Percentiles rank a stretch among this genome's conserved stretches.
Evolutionary conservation across 257 asterid genomes (phyloP).

Genomic region (Solanum acaule): DNA sequence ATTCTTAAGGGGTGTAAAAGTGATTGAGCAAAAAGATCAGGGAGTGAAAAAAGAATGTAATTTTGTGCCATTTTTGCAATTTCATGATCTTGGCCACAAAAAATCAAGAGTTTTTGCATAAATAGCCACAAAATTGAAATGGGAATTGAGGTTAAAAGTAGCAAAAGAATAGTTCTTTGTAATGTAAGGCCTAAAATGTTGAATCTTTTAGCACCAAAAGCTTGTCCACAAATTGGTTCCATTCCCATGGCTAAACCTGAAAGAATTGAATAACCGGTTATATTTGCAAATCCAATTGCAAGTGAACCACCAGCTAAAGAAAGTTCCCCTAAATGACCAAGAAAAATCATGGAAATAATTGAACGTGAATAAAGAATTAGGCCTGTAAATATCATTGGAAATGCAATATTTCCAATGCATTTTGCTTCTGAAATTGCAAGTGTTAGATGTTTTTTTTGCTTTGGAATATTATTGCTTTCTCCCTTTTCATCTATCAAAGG

Average conservation of each 20-base stretch:
- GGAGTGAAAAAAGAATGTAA: slow-evolving; percentile 20
- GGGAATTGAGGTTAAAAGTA: slow-evolving; percentile 18
- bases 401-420: slow-evolving; percentile 22
- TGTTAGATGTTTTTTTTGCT: background rate
- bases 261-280: slow-evolving; percentile 32
- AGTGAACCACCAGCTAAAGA: slow-evolving; percentile 31
- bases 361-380: slow-evolving; percentile 28
- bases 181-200: slow-evolving; percentile 21
- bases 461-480: background rate
- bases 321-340: slow-evolving; percentile 31
- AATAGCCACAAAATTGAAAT: slow-evolving; percentile 21
- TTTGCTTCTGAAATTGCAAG: slow-evolving; percentile 13
- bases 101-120: slow-evolving; percentile 18
- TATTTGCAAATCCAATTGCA: slow-evolving; percentile 30
- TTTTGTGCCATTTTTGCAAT: slow-evolving; percentile 21
- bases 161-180: slow-evolving; percentile 22
- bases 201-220: slow-evolving; percentile 23
- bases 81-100: slow-evolving; percentile 24
- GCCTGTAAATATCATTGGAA: slow-evolving; percentile 32
- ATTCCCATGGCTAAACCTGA: slow-evolving; percentile 34
- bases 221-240: slow-evolving; percentile 42
- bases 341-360: slow-evolving; percentile 30
- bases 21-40: slow-evolving; percentile 21
- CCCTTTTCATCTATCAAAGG: slow-evolving; percentile 3
- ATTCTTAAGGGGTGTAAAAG: slow-evolving; percentile 27